These are phyloP conservation scores for Babesia ovata DNA, from an alignment of 169 alveolate species.

Conservation along the genomic window DNA sequence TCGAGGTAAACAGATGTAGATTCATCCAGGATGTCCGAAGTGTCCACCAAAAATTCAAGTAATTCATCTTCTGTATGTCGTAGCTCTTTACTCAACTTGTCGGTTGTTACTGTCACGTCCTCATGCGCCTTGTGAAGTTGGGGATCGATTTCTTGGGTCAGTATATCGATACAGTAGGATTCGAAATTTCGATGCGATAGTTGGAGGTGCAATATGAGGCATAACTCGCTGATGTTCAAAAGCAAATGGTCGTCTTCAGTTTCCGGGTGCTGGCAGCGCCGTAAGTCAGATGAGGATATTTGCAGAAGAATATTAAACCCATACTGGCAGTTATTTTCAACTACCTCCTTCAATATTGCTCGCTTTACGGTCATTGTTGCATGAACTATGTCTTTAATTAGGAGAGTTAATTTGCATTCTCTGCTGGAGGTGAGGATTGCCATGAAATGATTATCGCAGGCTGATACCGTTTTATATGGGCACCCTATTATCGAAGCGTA, in stretches of 20 bases:
- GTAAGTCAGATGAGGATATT: constrained; percentile 7
- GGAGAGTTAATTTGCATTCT: constrained; percentile 90
- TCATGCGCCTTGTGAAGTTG: constrained; percentile 94
- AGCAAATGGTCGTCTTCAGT: constrained; percentile 70
- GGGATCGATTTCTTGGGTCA: constrained; percentile 95
- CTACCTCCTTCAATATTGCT: constrained; percentile 21
- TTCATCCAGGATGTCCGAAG: constrained; percentile 95
- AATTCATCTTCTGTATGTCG: constrained; percentile 95
- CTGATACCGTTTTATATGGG: constrained; percentile 87
- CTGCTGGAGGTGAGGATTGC: constrained; percentile 94
- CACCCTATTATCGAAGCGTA: constrained; percentile 90
- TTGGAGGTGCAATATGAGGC: constrained; percentile 86
- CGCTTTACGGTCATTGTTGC: constrained; percentile 86
- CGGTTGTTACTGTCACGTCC: constrained; percentile 76
- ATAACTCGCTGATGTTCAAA: constrained; percentile 81
- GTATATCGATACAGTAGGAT: constrained; percentile 90
- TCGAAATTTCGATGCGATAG: constrained; percentile 87
- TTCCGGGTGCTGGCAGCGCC: constrained; percentile 5
- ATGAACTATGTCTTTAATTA: constrained; percentile 96
- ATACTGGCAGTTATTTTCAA: background rate
- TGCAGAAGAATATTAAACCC: constrained; percentile 16
- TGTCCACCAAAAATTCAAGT: constrained; percentile 94
- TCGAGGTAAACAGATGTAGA: constrained; percentile 86
- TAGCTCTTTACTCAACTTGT: constrained; percentile 93
- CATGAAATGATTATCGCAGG: constrained; percentile 95